Evolutionary conservation across 345 rosid genomes (phyloP).

Genomic region (Hevea brasiliensis): DNA sequence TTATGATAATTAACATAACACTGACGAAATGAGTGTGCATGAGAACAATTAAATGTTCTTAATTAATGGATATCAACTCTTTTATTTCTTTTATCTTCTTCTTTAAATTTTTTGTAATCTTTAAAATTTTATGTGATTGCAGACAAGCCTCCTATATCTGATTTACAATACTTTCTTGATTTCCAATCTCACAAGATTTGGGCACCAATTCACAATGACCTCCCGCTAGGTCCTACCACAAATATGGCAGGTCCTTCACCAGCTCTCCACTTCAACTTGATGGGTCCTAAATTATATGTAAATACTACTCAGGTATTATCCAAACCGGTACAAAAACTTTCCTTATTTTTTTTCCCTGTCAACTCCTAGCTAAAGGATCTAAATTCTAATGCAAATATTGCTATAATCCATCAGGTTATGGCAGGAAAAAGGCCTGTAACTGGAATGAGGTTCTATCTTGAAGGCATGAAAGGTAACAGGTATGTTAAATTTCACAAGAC

Average conservation of each 20-base stretch:
- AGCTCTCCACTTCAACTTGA: constrained; percentile 59
- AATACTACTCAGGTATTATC: constrained; percentile 64
- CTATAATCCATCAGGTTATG: constrained; percentile 45
- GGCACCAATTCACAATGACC: constrained; percentile 94
- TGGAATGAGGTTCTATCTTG: constrained; percentile 81
- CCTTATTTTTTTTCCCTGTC: too few species aligned
- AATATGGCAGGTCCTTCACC: constrained; percentile 54
- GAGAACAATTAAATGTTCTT: too few species aligned
- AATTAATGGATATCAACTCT: too few species aligned
- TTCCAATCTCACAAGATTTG: constrained; percentile 73
- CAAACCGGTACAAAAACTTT: too few species aligned
- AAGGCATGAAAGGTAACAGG: constrained; percentile 84
- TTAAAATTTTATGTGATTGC: constrained; percentile 12
- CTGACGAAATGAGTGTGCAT: too few species aligned
- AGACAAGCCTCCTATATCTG: constrained; percentile 86
- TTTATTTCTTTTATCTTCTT: too few species aligned
- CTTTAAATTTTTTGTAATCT: neutral
- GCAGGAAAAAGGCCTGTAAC: constrained; percentile 62
- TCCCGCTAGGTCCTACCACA: constrained; percentile 74
- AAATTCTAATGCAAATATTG: too few species aligned
- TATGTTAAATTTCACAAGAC: too few species aligned
- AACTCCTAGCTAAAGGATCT: too few species aligned
- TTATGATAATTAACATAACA: too few species aligned
- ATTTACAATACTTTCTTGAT: constrained; percentile 70
- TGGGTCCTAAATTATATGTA: constrained; percentile 89